Evolutionary conservation across 2,329 filamentous ascomycete species (phyloP), one percentile per base, ranked within the genome.

Genomic region (Phialophora chinensis): DNA sequence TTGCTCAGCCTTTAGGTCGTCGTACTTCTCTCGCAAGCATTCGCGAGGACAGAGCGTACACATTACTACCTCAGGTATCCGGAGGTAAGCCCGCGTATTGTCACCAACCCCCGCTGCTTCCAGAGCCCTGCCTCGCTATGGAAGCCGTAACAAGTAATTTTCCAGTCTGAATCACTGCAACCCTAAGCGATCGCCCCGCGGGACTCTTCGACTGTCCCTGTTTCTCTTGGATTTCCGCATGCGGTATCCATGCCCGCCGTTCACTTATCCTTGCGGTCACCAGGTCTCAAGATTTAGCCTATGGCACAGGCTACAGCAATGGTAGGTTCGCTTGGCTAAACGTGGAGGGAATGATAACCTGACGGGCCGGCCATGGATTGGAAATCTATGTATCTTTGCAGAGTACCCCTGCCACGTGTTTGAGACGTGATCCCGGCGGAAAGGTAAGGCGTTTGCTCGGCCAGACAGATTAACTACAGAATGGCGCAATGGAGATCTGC

Each of bases 271-370:
- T n/a, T 44, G 38, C 38, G 17, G n/a, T 44, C 38, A 44, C 4
- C 17, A 53, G 59, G 23, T 11, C 12, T 31, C 10, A 61, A 38
- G 4, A 42, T 60, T 29, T 60, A 52, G 58, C 58, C 58, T 60
- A 60, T 27, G 58, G 14, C 47, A 53, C 58, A 60, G 57, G 27
- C 56, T 53, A 33, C 52, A 29, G 14, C 10, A 14, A 31, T 33
- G 33, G 20, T 31, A 12, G 29, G 20, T 31, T 53, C 59, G 47
- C 44, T 10, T 53, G 59, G 59, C 8, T 61, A 61, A 61, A 42
- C 49, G 49, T 61, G 59, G 59, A 42, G 49, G 7, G 31, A 29
- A 29, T 53, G 29, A 25, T 35, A 60, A 49, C 42, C 29, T 25
- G 42, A 35, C 57, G 33, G 27, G 31, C 47, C 10, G 20, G 17